Evolutionary conservation across 208 protist species (phyloP), one percentile per base, ranked within the genome.

Genomic region (Acanthamoeba polyphaga): DNA sequence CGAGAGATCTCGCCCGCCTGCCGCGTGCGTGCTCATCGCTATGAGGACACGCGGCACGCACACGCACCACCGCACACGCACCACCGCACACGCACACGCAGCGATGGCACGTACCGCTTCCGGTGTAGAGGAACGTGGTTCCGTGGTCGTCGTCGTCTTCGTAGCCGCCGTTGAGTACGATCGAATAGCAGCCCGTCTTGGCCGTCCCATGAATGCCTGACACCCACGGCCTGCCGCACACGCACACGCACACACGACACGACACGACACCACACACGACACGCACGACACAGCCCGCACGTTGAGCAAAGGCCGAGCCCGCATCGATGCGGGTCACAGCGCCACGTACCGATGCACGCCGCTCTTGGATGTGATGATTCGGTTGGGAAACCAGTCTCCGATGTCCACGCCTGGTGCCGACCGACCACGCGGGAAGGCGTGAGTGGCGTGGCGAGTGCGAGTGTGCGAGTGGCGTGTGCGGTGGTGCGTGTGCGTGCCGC

Each of bases 91-190:
- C 43, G 6, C 43, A 49, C 43, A 49, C 27, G 62, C 0, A 68
- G 62, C 3, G 62, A 8, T 22, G 62, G 1, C 6, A 43, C 15
- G 70, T 78, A 78, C 70, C 70, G 38, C 70, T 78, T 1, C 70
- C 70, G 7, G 70, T 78, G 70, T 78, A 78, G 29, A 78, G 38
- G 8, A 78, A 78, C 5, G n/a, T 49, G n/a, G 17, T 34, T 3
- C 70, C 70, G 5, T 24, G 46, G 38, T 78, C 70, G 6, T 9
- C 6, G 38, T 78, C 70, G 38, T 78, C 70, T 43, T 78, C 70
- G 22, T 78, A 78, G n/a, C 70, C 70, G 70, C 70, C 70, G 19
- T 78, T 78, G 70, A 78, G 70, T 9, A 78, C 70, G 70, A 78
- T 78, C 17, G 70, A 78, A 24, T 78, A 78, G 70, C 70, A 78